Base-by-base conservation (phyloP, 371 early-diverging fungal species). In the Rhizopus arrhizus region DNA sequence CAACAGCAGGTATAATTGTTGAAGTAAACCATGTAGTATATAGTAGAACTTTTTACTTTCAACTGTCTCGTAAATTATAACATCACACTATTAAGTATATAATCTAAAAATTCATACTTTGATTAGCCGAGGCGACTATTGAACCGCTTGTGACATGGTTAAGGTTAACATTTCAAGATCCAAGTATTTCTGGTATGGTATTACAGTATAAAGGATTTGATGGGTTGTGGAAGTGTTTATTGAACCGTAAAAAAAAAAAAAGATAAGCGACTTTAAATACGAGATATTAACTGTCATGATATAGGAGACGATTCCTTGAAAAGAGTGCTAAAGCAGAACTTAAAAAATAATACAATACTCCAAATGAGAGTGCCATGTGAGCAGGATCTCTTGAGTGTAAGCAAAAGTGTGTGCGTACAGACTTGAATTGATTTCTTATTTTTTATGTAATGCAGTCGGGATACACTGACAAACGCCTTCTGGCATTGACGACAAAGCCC, bases 101-200 rank as follows among this genome's bases (percentile, higher is more conserved):
- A n/a, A 13, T 13, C 15, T 43, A n/a, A n/a, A 2, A 43, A n/a
- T 15, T 15, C 43, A n/a, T 13, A 43, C 48, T 10, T 8, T 28
- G 16, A 11, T n/a, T 61, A 80, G 81, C 72, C 31, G 78, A 81
- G 59, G 81, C 78, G 2, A 81, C 81, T 4, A 81, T 81, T 59
- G 81, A 81, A n/a, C 81, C 81, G 5, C 58, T 81, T 55, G 58
- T 81, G 34, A 72, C 73, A 33, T 78, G 81, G 64, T 56, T 81
- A 51, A 65, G 76, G 38, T 58, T 76, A 12, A 77, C 81, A 3
- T 81, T 74, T 58, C 66, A 71, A 49, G 81, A 81, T 59, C 55
- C 59, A 16, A 65, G 71, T 28, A 76, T 81, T 29, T 77, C 81
- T 28, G 81, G 81, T 8, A 81, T 55, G 74, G 74, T 74, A 10